Evolutionary conservation across 352 stramenopile genomes (phyloP), one percentile per base, ranked within the genome.

Genomic region (Phytophthora gonapodyides): DNA sequence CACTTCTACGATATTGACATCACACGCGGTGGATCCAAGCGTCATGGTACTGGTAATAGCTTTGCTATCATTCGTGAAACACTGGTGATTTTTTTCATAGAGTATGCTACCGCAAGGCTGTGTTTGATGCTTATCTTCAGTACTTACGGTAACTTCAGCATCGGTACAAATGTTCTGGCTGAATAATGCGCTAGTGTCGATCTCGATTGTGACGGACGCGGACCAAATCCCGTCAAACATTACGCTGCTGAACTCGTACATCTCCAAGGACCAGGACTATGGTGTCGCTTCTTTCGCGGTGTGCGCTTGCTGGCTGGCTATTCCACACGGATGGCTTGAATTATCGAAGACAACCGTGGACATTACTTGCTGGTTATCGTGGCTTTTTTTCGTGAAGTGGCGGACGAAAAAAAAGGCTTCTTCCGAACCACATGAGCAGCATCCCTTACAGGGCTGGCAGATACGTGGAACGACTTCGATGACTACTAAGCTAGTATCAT

Each of bases 291-390:
- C 87, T 16, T 96, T 94, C 57, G 83, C 87, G 5, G 84, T 96
- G 27, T 95, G 84, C 7, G 72, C 75, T 8, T 91, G 79, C 45
- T 96, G 86, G 86, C 63, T 95, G 19, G 61, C 76, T 96, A 47
- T 95, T 93, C 73, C 94, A 95, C 63, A 94, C 88, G 27, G 84
- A 93, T 51, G 85, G 86, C 2, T 73, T 96, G 49, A 86, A 96
- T 96, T 94, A 44, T 72, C 78, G 5, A 96, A 96, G 73, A 95
- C 83, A 2, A 78, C 75, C 35, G 86, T 90, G 11, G 88, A 96
- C 70, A 78, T 93, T 15, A 74, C 61, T 4, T 80, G 95, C 67
- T 96, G 83, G 81, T 64, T 94, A 3, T 54, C 67, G 7, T 96
- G 88, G 88, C 84, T 96, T 61, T 91, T 93, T 76, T 82, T 72